Conservation (phyloP, 192 early-diverging fungal species). For the Backusella westeae region DNA sequence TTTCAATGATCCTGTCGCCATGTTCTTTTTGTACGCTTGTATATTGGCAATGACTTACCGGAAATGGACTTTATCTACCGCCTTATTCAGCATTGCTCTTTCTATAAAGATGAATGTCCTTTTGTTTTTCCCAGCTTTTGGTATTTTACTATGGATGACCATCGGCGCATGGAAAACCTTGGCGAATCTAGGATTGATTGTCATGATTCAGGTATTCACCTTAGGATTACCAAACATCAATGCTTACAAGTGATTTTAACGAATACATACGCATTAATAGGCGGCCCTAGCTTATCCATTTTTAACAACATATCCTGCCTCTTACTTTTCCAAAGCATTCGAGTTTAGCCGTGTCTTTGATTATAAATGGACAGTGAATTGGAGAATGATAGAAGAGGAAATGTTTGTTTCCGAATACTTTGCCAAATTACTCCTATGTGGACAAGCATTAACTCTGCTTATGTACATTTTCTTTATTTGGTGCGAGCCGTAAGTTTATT, state of each 20-base stretch:
- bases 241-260: not conserved
- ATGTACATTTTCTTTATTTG: slow-evolving; percentile 57
- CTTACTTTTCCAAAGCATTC: slow-evolving; percentile 79
- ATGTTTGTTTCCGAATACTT: slow-evolving; percentile 65
- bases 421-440: slow-evolving; percentile 53
- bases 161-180: slow-evolving; percentile 48
- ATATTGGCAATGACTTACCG: slow-evolving; percentile 60
- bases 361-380: slow-evolving; percentile 96
- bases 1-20: slow-evolving; percentile 93
- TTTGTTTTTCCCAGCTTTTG: slow-evolving; percentile 87
- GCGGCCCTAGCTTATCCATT: slow-evolving; percentile 39
- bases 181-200: slow-evolving; percentile 39
- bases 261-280: slow-evolving; percentile 5
- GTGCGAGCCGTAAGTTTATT: slow-evolving; percentile 40
- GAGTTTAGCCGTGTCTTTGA: slow-evolving; percentile 85
- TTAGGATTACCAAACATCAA: not conserved
- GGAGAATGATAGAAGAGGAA: slow-evolving; percentile 76
- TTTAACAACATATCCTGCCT: slow-evolving; percentile 41
- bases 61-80: slow-evolving; percentile 48
- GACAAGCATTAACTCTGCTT: slow-evolving; percentile 62
- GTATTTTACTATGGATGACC: slow-evolving; percentile 58
- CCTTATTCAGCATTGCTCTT: slow-evolving; percentile 75
- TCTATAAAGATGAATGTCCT: slow-evolving; percentile 96
- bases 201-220: slow-evolving; percentile 45
- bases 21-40: slow-evolving; percentile 75